Evolutionary conservation across 257 asterid genomes (phyloP), one percentile per base, ranked within the genome.

Genomic region (Petunia axillaris): DNA sequence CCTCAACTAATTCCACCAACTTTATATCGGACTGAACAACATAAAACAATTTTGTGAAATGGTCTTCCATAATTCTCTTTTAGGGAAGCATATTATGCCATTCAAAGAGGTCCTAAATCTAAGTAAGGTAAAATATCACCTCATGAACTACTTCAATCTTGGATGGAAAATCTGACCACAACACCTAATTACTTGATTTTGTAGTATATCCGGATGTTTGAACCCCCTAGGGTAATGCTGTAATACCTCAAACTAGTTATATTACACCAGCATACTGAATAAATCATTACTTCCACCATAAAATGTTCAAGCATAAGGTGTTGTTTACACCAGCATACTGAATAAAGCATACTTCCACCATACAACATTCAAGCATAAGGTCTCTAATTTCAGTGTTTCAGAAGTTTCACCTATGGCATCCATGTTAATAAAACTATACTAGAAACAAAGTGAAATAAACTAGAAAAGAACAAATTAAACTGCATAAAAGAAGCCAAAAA

Each of bases 361-460:
- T 52, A 11, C 60, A 48, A 2, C 41, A 11, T 71, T 43, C 44
- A 71, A 71, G 13, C 57, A 48, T 48, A 11, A 71, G 44, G 60
- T 53, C 60, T 46, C 14, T 48, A 71, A 46, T 25, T 71, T 48
- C 41, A 71, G 60, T 11, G 77, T 71, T 48, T 59, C 16, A 48
- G 43, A 71, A 43, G 60, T 35, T 35, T 71, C 60, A 71, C 6
- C 62, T 35, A 48, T 4, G 44, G 11, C 35, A 71, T 71, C 38
- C 60, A 48, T 35, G 44, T 44, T 71, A 16, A 48, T 44, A 13
- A 8, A 54, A 35, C 75, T 60, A 76, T 62, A 62, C 85, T 80
- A 79, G 4, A 39, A 70, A 70, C 65, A 74, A 79, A 81, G 16
- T 48, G 50, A 50, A 71, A 10, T 44, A 35, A 35, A 5, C 6